Base-by-base conservation (phyloP, 2,329 filamentous ascomycete species). In the Penicillium janthinellum region DNA sequence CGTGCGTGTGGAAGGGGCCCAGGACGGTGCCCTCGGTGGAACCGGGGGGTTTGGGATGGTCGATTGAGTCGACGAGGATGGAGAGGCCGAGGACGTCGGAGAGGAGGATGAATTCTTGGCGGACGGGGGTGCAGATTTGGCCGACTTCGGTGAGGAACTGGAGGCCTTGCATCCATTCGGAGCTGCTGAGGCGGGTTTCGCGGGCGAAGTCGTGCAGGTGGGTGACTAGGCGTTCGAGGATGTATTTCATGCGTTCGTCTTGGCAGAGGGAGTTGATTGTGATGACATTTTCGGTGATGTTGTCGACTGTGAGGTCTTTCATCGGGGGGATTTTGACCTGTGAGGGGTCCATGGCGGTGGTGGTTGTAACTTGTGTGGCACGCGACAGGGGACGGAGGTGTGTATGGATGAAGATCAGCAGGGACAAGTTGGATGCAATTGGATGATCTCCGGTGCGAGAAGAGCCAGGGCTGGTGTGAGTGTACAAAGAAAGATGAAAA, bases 161-260 rank as follows among this genome's bases (percentile, higher is more conserved):
- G 56, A 94, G 81, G 1, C 86, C 89, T 0, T 84, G 79, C 87
- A 90, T 90, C 91, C 90, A 94, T 79, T 95, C 91, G 2, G 86
- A 81, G 4, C 88, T 90, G 72, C 86, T 90, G 37, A 94, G 81
- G 34, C 90, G 81, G 1, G 90, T 93, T 75, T 94, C 91, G 56
- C 90, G 84, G 5, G 90, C 89, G 72, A 92, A 94, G 77, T 93
- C 90, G 76, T 95, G 91, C 1, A 94, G 79, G 75, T 95, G 90
- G 12, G 86, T 85, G 50, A 93, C 89, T 14, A 93, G 82, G 17
- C 89, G 83, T 67, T 90, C 85, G 72, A 94, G 84, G 48, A 95
- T 74, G 73, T 90, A 93, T 63, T 85, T 88, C 62, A 91, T 78
- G 20, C 91, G 84, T 22, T 83, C 79, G 69, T 92, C 82, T 10